Evolutionary conservation across 352 stramenopile genomes (phyloP).

Genomic region (Phytophthora ramorum): DNA sequence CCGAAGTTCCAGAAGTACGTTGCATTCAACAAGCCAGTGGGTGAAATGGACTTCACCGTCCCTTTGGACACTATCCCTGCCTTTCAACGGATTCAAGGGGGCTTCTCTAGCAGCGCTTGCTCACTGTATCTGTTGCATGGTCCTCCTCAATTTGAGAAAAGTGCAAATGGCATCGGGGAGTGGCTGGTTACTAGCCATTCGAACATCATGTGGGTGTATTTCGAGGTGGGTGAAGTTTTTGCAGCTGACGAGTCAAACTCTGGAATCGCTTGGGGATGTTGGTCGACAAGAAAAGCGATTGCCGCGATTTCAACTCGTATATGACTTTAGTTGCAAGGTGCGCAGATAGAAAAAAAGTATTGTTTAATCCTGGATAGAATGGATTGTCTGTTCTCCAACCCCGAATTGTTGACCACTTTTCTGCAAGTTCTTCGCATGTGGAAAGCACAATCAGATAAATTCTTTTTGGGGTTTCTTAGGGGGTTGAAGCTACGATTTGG

Average conservation of each 20-base stretch:
- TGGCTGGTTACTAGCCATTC: not conserved
- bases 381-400: constrained; percentile 1
- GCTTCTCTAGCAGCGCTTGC: not conserved
- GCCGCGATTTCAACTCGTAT: constrained; percentile 3
- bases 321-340: constrained; percentile 1
- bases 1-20: not conserved
- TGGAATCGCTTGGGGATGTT: constrained; percentile 6
- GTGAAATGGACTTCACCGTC: not conserved
- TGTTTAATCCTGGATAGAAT: constrained; percentile 6
- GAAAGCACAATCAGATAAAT: not conserved
- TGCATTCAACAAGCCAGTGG: not conserved
- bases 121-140: constrained; percentile 28
- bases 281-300: not conserved
- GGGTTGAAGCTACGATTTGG: constrained; percentile 7
- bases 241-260: not conserved
- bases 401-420: constrained; percentile 6
- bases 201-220: constrained; percentile 5
- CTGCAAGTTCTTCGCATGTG: constrained; percentile 9
- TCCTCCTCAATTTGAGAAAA: constrained; percentile 31
- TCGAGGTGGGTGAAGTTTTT: not conserved
- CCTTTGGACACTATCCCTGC: not conserved
- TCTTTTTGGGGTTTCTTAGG: constrained; percentile 13
- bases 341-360: not conserved
- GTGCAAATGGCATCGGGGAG: not conserved
- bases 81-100: constrained; percentile 4